These are phyloP conservation scores for Epipyxis sp. DNA, from an alignment of 108 stramenopile genomes.

Conservation along the genomic window DNA sequence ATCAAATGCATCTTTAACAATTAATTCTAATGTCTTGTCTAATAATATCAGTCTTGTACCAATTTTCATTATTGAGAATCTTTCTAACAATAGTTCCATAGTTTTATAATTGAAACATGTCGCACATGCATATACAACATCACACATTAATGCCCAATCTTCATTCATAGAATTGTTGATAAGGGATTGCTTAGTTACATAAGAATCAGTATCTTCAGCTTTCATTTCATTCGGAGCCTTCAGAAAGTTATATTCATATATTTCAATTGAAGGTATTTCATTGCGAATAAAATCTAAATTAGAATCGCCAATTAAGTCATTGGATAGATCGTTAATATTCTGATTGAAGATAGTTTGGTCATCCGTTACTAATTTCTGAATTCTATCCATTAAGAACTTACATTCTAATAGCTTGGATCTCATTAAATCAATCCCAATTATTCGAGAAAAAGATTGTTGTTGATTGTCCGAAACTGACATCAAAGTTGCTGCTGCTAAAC, in stretches of 20 bases:
- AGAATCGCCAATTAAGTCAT: background rate
- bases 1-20: too few species aligned
- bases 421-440: background rate
- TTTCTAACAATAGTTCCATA: background rate
- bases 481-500: background rate
- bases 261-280: background rate
- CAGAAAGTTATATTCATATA: too few species aligned
- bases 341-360: background rate
- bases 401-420: background rate
- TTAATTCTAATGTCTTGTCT: too few species aligned
- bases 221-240: too few species aligned
- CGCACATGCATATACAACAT: background rate
- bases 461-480: background rate
- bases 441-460: too few species aligned
- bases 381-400: background rate
- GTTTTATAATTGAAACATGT: background rate
- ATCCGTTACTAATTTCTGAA: background rate
- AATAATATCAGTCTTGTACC: too few species aligned
- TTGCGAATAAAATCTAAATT: background rate
- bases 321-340: background rate
- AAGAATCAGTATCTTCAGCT: too few species aligned
- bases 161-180: too few species aligned
- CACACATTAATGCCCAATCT: too few species aligned
- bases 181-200: too few species aligned
- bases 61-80: too few species aligned